These are phyloP conservation scores for Medicago truncatula DNA, from an alignment of 306 rosid genomes.

Conservation along the genomic window MtrunA17r5.0-ANR NC_053048.1:55857001-55857500, in stretches of 20 bases:
- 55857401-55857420: conserved; percentile 10
- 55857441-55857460: conserved; percentile 7
- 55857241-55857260: background rate
- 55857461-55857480: conserved; percentile 15
- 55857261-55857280: background rate
- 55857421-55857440: conserved; percentile 1
- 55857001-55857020: background rate
- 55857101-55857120: background rate
- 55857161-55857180: background rate
- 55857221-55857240: background rate
- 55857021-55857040: background rate
- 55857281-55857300: background rate
- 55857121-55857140: background rate
- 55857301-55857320: background rate
- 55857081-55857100: background rate
- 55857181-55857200: background rate
- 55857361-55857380: conserved; percentile 17
- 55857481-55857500: conserved; percentile 26
- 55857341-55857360: background rate
- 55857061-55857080: background rate
- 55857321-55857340: background rate
- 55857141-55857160: background rate
- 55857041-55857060: background rate
- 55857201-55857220: background rate
- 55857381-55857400: conserved; percentile 12